Evolutionary conservation across 495 filamentous ascomycete genomes (phyloP), one percentile per base, ranked within the genome.

Genomic region (Hypoxylon lienhwacheense): DNA sequence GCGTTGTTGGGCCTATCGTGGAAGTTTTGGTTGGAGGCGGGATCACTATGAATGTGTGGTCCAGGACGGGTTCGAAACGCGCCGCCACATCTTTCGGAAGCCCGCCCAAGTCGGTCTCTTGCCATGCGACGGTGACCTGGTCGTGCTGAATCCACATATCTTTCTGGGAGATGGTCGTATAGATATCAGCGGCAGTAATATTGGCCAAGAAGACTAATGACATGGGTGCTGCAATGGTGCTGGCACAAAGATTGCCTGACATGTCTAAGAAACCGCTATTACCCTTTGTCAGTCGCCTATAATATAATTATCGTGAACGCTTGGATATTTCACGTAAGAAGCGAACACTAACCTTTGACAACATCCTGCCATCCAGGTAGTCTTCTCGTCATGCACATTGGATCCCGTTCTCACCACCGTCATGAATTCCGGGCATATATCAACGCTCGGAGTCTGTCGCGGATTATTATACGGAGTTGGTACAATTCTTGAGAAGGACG

Each of bases 391-490:
- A 2, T 53, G 8, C 0, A 43, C 31, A 4, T 42, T 31, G 6
- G 40, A 49, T 5, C 2, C 14, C 1, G 44, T 31, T 7, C 34
- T 51, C n/a, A 47, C 45, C 16, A 66, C 48, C 32, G n/a, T 54
- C 61, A 66, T 64, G 20, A 58, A 59, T 12, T 43, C 36, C 0
- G 61, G 64, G 21, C 64, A 66, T 10, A 66, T 37, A 4, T 61
- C 64, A 11, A 56, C 60, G 11, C 64, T 66, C 6, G 64, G 45
- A n/a, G 53, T 64, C 21, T 59, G 49, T 5, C 31, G 33, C 7
- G 25, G 34, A 7, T 25, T 22, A 1, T 48, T 61, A 46, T 59
- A 61, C 21, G 64, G 60, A 2, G 33, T 51, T 7, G 61, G 64
- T 0, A 64, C 40, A 19, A 60, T 64, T 55, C 59, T 32, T 22